Evolutionary conservation across 805 yeast species (phyloP).

Genomic region (Priceomyces castillae): DNA sequence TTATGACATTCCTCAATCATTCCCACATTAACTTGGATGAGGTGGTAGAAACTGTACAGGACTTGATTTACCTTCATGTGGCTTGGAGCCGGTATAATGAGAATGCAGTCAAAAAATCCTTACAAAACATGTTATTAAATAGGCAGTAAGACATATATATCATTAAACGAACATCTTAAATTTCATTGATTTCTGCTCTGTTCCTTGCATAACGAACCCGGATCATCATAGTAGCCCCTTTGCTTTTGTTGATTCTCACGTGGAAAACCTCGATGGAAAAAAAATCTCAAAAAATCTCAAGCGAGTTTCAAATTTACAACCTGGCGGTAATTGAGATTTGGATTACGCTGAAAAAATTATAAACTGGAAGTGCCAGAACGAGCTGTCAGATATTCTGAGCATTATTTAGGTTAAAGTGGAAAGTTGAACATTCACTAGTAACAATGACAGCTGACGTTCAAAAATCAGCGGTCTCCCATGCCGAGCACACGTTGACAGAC

Average conservation of each 20-base stretch:
- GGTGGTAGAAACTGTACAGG: conserved; percentile 81
- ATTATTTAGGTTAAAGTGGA: neutral
- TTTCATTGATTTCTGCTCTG: neutral
- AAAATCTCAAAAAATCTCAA: neutral
- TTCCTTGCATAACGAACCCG: too few relatives aligned
- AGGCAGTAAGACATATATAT: conserved; percentile 9
- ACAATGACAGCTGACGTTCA: neutral
- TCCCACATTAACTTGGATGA: conserved; percentile 76
- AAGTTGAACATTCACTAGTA: neutral
- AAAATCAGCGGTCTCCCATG: neutral
- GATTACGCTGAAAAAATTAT: neutral
- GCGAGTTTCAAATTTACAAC: neutral
- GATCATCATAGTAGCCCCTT: neutral
- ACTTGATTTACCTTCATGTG: conserved; percentile 74
- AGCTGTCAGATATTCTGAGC: neutral
- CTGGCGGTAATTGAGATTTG: neutral
- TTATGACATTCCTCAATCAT: conserved; percentile 66
- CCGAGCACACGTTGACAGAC: neutral
- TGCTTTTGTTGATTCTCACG: conserved; percentile 1
- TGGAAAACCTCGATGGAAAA: neutral
- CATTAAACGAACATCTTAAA: neutral
- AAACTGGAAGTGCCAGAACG: neutral
- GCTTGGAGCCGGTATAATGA: conserved; percentile 88
- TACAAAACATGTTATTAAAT: conserved; percentile 41
- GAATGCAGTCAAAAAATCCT: conserved; percentile 47